Conservation (phyloP, 177 flowering plant genomes). For the Tripterygium wilfordii region DNA sequence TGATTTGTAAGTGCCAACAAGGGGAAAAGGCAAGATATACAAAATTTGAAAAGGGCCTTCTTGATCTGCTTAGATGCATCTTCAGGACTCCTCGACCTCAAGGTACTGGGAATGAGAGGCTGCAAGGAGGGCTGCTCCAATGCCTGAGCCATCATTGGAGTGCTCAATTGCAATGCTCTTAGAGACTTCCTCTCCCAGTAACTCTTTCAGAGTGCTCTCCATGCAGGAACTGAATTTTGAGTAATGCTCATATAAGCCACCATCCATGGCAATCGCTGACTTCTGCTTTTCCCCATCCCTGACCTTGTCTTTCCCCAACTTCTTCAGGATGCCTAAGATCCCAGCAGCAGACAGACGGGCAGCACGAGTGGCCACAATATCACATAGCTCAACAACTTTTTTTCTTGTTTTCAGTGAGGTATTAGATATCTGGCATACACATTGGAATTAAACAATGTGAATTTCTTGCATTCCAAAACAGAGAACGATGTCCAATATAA, state of each 20-base stretch:
- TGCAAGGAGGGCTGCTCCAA: slow-evolving; percentile 92
- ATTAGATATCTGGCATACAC: slow-evolving; percentile 68
- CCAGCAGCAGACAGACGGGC: slow-evolving; percentile 92
- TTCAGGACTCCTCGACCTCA: slow-evolving; percentile 41
- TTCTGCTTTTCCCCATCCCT: slow-evolving; percentile 57
- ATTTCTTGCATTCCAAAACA: neutral
- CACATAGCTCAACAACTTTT: slow-evolving; percentile 71
- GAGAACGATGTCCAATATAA: neutral
- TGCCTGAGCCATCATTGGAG: slow-evolving; percentile 87
- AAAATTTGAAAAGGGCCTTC: slow-evolving; percentile 1
- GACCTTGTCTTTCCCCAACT: slow-evolving; percentile 63
- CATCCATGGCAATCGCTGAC: slow-evolving; percentile 76
- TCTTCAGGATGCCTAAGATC: slow-evolving; percentile 78
- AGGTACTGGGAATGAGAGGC: slow-evolving; percentile 90
- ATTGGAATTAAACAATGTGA: neutral
- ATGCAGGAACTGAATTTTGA: slow-evolving; percentile 55
- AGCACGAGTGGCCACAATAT: slow-evolving; percentile 76
- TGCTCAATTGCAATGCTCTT: slow-evolving; percentile 39
- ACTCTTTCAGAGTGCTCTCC: slow-evolving; percentile 62
- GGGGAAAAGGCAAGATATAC: slow-evolving; percentile 8
- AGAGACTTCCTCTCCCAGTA: slow-evolving; percentile 58
- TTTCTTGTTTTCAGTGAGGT: slow-evolving; percentile 71
- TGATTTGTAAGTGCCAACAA: slow-evolving; percentile 2
- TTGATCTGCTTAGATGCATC: neutral
- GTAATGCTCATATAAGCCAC: slow-evolving; percentile 90